phyloP scores from a whole-genome alignment of 805 yeast species.

The Sugiyamaella chiloensis region DNA sequence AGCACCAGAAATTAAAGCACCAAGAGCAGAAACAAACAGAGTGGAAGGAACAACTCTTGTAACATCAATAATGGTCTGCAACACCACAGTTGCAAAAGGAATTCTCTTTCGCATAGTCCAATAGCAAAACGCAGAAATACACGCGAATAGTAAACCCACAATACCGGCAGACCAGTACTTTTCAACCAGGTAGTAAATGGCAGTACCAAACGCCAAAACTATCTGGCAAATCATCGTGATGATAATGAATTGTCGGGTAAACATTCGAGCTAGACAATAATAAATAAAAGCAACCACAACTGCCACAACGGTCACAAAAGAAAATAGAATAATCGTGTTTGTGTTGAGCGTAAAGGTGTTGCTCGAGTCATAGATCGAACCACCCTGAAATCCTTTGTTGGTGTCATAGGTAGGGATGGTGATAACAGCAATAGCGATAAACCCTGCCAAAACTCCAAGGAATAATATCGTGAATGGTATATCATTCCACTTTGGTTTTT shows the following conservation, averaged over 20 bases:
- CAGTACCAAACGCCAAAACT: conserved; percentile 67
- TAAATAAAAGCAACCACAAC: conserved; percentile 56
- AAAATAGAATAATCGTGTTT: conserved; percentile 67
- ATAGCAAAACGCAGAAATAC: conserved; percentile 63
- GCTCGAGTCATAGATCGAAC: conserved; percentile 53
- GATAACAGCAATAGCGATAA: conserved; percentile 65
- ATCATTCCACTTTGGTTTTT: conserved; percentile 66
- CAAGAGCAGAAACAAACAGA: conserved; percentile 55
- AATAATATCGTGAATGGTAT: conserved; percentile 46
- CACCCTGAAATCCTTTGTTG: conserved; percentile 55
- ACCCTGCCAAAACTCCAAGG: conserved; percentile 52
- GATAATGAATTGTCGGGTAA: conserved; percentile 65
- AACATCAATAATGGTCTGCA: conserved; percentile 72
- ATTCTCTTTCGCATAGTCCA: conserved; percentile 70
- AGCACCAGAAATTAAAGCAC: conserved; percentile 55
- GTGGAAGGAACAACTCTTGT: conserved; percentile 72
- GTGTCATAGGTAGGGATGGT: conserved; percentile 61
- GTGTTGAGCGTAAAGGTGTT: conserved; percentile 67
- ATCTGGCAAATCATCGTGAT: conserved; percentile 67
- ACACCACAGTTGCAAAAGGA: conserved; percentile 68
- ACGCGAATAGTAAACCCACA: conserved; percentile 64
- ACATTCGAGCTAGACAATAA: conserved; percentile 57
- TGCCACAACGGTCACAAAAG: conserved; percentile 60
- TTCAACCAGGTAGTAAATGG: conserved; percentile 66
- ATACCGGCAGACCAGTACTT: conserved; percentile 78